phyloP scores from a whole-genome alignment of 305 asterid species.

The Solanum hybrid region DNA sequence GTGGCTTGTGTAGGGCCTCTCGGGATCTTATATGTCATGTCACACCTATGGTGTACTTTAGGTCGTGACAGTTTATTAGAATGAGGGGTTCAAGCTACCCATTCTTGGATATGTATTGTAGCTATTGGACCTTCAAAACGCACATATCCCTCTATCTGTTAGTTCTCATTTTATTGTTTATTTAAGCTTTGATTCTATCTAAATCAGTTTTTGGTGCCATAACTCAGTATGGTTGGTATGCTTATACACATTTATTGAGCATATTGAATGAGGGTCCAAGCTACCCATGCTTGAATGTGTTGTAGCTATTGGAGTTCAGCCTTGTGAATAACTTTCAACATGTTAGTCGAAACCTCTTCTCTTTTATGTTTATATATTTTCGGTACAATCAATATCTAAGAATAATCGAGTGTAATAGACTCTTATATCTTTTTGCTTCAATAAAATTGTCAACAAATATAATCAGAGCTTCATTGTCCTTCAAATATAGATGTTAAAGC shows the following conservation, averaged over 20 bases:
- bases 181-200: neutral
- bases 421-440: neutral
- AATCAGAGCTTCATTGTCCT: neutral
- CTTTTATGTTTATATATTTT: neutral
- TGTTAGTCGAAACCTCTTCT: neutral
- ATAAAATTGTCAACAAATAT: neutral
- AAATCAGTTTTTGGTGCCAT: neutral
- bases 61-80: neutral
- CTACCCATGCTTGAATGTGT: neutral
- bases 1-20: neutral
- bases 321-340: neutral
- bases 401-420: neutral
- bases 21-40: neutral
- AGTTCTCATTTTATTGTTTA: neutral
- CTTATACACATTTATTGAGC: neutral
- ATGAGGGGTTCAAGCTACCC: neutral
- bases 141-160: neutral
- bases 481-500: constrained; percentile 14
- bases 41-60: neutral
- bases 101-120: neutral
- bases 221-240: neutral
- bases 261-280: neutral
- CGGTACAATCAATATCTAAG: neutral
- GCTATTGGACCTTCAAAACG: neutral
- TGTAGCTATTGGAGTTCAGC: neutral